These are phyloP conservation scores for Ophiostoma triangulosporum DNA, from an alignment of 2,329 filamentous ascomycete species.

Conservation along the genomic window DNA sequence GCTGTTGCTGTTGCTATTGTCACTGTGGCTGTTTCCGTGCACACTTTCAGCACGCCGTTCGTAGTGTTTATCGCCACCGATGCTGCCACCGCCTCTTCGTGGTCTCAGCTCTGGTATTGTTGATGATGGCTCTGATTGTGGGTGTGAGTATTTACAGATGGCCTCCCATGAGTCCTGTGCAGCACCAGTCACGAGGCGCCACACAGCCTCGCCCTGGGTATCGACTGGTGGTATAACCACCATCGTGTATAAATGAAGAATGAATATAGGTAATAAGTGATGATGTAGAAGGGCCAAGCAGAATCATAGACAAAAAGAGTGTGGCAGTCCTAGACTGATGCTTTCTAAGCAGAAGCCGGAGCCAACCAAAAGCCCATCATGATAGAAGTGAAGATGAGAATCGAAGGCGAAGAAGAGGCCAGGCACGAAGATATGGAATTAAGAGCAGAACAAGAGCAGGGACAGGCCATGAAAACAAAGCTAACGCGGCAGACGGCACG, in stretches of 20 bases:
- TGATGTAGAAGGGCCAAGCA: neutral
- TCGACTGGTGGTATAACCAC: conserved; percentile 7
- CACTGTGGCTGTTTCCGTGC: neutral
- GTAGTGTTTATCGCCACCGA: neutral
- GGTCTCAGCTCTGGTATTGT: neutral
- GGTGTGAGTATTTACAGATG: conserved; percentile 7
- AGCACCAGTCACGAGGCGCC: conserved; percentile 1
- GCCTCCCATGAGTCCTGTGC: conserved; percentile 8
- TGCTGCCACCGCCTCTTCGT: neutral
- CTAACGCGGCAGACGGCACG: too few species aligned
- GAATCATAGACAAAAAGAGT: neutral
- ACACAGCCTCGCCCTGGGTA: conserved; percentile 3
- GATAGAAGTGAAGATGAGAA: neutral
- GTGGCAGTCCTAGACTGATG: neutral
- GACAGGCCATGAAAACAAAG: neutral
- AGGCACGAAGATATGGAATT: neutral
- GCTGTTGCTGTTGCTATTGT: neutral
- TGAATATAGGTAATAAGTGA: neutral
- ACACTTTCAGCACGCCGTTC: neutral
- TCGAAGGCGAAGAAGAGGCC: neutral
- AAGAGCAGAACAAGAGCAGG: neutral
- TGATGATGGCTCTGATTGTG: neutral
- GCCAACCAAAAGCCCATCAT: conserved; percentile 1
- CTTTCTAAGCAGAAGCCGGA: neutral
- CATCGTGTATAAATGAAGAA: conserved; percentile 1